Base-by-base conservation (phyloP, 2,329 filamentous ascomycete genomes). In the Sporothrix globosa region DNA sequence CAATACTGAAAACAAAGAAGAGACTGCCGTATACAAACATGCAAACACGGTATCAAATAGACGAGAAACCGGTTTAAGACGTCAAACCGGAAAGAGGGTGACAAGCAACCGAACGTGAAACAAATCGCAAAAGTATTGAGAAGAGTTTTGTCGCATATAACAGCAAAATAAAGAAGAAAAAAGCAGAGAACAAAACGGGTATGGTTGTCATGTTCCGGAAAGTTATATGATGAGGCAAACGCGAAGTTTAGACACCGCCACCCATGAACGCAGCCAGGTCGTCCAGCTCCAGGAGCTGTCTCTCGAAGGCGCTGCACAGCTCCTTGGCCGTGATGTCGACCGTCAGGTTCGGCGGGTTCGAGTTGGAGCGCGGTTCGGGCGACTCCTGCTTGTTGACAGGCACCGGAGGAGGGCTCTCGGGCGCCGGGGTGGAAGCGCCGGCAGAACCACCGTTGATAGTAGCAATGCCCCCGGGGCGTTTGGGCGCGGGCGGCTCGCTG, bases 201-300 rank as follows among this genome's bases (percentile, higher is more conserved):
- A 63, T 46, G 58, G 58, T 46, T 63, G 39, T 63, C 13, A 44
- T 63, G 39, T 14, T 63, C 58, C 27, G 3, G 2, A 19, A 46
- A 46, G 39, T n/a, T 44, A 19, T 4, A 27, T 4, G 6, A 34
- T 34, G 34, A 34, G 0, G 34, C 9, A 34, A 34, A 34, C 34
- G 34, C 34, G 7, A 34, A 34, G 56, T 75, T 79, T 76, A 88
- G 73, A 88, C 86, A 72, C 86, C 86, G 24, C 86, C 86, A 24
- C 86, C 86, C 86, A 88, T 88, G 69, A 88, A 88, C 2, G 86
- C 86, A 44, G 86, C 86, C 13, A 88, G 82, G 74, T 88, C 86
- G 72, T 88, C 86, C 7, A 88, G 80, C 76, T 88, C 86, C 13
- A 88, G 80, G 0, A 88, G 81, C 77, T 88, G 86, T 44, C 85